Percentiles rank a stretch among this genome's conserved stretches.
These are phyloP conservation scores for Beauveria pseudobassiana DNA, from an alignment of 2,329 filamentous ascomycete species.

Conservation along the genomic window DNA sequence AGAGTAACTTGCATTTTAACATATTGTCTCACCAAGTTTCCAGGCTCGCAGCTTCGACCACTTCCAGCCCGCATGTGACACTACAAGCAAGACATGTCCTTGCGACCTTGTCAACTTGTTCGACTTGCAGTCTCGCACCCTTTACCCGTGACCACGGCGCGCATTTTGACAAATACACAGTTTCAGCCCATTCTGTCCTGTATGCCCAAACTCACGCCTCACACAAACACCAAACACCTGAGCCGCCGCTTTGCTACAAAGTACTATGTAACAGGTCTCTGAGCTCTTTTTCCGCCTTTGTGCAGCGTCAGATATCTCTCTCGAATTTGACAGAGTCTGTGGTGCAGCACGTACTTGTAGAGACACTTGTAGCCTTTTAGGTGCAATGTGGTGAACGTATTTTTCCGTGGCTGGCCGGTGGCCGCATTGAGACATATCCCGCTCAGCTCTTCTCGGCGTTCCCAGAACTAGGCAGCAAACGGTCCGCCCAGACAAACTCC, in stretches of 20 bases:
- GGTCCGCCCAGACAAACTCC: not conserved
- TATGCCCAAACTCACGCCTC: not conserved
- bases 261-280: not conserved
- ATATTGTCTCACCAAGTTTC: not conserved
- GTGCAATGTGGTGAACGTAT: not conserved
- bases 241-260: not conserved
- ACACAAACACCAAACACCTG: not conserved
- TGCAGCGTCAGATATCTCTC: not conserved
- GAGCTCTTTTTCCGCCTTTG: not conserved
- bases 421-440: too few relatives aligned
- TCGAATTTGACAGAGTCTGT: not conserved
- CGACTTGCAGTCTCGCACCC: not conserved
- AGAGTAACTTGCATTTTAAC: not conserved
- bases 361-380: not conserved
- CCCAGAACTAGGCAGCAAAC: not conserved
- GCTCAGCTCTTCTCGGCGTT: not conserved
- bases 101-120: not conserved
- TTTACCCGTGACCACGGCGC: not conserved
- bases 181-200: not conserved
- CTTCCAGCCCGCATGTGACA: not conserved
- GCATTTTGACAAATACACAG: not conserved
- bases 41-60: not conserved
- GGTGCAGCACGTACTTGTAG: too few relatives aligned
- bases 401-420: too few relatives aligned
- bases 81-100: not conserved